phyloP scores from a whole-genome alignment of 108 stramenopile genomes.

The Hondaea fermentalgiana region DNA sequence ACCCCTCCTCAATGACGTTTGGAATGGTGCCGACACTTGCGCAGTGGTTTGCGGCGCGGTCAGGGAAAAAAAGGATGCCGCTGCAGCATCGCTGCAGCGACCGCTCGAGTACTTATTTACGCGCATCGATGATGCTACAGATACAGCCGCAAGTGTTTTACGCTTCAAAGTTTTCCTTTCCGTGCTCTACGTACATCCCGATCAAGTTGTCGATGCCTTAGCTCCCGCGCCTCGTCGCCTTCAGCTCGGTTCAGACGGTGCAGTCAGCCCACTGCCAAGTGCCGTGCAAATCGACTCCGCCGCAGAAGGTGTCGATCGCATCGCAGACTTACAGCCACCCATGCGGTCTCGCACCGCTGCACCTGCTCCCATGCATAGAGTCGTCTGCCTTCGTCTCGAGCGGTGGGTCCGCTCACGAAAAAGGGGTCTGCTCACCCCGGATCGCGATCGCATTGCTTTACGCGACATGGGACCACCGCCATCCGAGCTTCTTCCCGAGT shows the following conservation, averaged over 20 bases:
- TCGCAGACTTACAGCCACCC: not conserved
- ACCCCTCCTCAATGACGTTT: not conserved
- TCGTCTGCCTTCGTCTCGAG: not conserved
- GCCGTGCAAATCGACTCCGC: not conserved
- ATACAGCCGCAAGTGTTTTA: not conserved
- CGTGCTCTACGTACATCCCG: not conserved
- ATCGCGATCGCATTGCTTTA: not conserved
- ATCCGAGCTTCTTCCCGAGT: not conserved
- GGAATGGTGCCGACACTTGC: constrained; percentile 1
- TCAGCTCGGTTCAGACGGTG: not conserved
- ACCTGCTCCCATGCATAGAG: not conserved
- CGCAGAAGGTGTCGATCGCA: not conserved
- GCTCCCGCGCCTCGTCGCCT: not conserved
- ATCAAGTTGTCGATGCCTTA: not conserved
- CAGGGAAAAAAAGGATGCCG: not conserved
- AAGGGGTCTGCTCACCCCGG: not conserved
- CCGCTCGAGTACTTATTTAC: not conserved
- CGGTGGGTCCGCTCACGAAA: not conserved
- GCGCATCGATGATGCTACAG: not conserved
- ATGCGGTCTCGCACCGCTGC: not conserved
- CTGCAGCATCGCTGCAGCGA: not conserved
- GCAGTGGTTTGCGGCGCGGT: not conserved
- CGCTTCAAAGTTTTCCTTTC: not conserved
- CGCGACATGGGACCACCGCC: not conserved
- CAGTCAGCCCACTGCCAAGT: not conserved